Conservation (phyloP, 1,139 yeast species). For the Maudiozyma humilis region DNA sequence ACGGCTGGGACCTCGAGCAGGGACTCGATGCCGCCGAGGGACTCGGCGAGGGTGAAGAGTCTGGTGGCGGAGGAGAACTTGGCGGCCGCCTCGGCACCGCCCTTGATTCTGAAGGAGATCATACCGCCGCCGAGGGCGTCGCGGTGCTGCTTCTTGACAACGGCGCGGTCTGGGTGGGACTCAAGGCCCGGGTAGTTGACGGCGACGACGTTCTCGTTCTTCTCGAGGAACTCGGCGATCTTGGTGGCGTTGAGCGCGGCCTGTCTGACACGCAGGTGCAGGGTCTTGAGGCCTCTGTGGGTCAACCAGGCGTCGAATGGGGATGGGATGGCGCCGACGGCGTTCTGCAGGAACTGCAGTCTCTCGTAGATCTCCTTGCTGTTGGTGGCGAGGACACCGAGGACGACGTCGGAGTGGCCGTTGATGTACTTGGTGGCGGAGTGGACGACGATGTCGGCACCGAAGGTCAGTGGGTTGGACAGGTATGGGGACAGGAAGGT, state of each 20-base stretch:
- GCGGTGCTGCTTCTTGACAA: constrained; percentile 70
- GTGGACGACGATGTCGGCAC: constrained; percentile 83
- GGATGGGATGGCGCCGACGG: constrained; percentile 83
- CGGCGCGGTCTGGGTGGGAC: constrained; percentile 53
- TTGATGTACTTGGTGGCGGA: constrained; percentile 87
- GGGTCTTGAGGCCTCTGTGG: constrained; percentile 84
- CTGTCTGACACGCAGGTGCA: constrained; percentile 71
- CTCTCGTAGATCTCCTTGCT: constrained; percentile 51
- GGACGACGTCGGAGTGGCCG: constrained; percentile 88
- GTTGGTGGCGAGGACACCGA: constrained; percentile 77
- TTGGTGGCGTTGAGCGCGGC: constrained; percentile 59
- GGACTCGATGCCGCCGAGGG: constrained; percentile 85
- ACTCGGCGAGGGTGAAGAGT: constrained; percentile 79
- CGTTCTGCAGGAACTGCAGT: constrained; percentile 74
- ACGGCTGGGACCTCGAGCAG: constrained; percentile 83
- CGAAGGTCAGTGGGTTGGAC: constrained; percentile 73
- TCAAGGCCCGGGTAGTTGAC: constrained; percentile 81
- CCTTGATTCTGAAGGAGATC: constrained; percentile 79
- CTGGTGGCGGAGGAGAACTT: constrained; percentile 66
- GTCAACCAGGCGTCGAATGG: constrained; percentile 91
- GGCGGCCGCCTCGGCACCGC: constrained; percentile 73
- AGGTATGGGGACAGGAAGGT: constrained; percentile 91
- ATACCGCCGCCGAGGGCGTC: constrained; percentile 87
- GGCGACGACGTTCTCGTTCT: constrained; percentile 44
- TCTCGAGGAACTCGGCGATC: constrained; percentile 59